Base-by-base conservation (phyloP, 331 rosid genomes). In the Malus hybrid region DNA sequence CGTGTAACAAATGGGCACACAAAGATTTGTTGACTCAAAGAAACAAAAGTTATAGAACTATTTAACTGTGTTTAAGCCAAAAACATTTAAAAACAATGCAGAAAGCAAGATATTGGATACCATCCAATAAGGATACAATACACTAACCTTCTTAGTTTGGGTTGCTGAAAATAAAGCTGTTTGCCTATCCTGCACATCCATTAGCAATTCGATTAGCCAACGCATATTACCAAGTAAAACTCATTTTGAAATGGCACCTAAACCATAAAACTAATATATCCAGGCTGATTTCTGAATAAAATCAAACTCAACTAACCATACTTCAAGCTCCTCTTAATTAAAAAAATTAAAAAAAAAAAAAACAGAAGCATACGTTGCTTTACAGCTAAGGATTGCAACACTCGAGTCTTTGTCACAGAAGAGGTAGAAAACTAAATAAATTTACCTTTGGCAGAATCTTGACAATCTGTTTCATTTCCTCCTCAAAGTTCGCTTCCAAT, bases 101-200 rank as follows among this genome's bases (percentile, higher is more conserved):
- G 68, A 71, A 62, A 19, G 32, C 57, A 29, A 28, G n/a, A 33
- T 63, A 32, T 28, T 34, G 68, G 53, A 13, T 50, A 74, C 65
- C 6, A 42, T 30, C 33, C 53, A 60, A 34, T 60, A 58, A 15
- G 70, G 66, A 80, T 70, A 63, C 7, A 66, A 66, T 58, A 77
- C 61, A 79, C 87, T 74, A 42, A 91, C 99, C 97, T 92, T 91
- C 86, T 90, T 85, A 12, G 97, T 94, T 80, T 94, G 97, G 29
- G 96, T 94, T 60, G 99, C 96, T 22, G 99, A 94, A 82, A 94
- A 94, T 67, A 94, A 83, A 79, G 96, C 92, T 6, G 96, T 90
- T 87, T 92, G 97, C 86, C 98, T 87, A 78, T 69, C 79, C 97
- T 93, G 98, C 88, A 85, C 52, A 78, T 66, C 14, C 26, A 70